phyloP scores from a whole-genome alignment of 2,329 filamentous ascomycete species.

The Nemania sp. region DNA sequence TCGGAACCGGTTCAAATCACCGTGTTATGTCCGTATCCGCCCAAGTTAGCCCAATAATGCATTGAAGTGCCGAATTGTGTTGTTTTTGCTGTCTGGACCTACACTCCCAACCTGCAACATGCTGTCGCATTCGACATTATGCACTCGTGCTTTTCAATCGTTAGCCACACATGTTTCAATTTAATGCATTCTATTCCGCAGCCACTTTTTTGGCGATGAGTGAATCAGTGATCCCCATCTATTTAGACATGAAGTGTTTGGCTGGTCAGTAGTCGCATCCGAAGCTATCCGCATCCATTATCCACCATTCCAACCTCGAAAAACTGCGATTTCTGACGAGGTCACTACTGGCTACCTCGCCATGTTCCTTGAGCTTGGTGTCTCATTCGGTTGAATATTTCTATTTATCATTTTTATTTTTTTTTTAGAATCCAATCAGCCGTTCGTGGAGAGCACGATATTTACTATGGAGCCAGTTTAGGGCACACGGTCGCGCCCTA shows the following conservation, averaged over 20 bases:
- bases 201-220: conserved; percentile 17
- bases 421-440: too few species aligned
- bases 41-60: conserved; percentile 21
- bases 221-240: not conserved
- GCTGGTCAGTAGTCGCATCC: conserved; percentile 6
- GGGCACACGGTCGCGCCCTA: not conserved
- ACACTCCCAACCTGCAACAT: conserved; percentile 24
- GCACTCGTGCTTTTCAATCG: conserved; percentile 26
- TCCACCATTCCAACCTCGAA: conserved; percentile 27
- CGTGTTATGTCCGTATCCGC: conserved; percentile 21
- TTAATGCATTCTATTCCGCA: conserved; percentile 21
- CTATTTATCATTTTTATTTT: not conserved
- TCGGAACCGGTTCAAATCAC: conserved; percentile 1
- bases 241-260: not conserved
- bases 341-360: too few species aligned
- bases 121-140: conserved; percentile 33
- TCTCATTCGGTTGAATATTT: not conserved
- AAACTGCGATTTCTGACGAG: too few species aligned
- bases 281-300: conserved; percentile 38
- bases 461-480: too few species aligned
- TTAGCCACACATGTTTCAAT: conserved; percentile 8
- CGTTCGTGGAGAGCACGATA: too few species aligned
- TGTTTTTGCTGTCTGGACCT: conserved; percentile 26
- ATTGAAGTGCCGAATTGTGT: conserved; percentile 7
- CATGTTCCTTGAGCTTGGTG: too few species aligned